Conservation (phyloP, 768 basidiomycete genomes). For the Ramaria rubella region DNA sequence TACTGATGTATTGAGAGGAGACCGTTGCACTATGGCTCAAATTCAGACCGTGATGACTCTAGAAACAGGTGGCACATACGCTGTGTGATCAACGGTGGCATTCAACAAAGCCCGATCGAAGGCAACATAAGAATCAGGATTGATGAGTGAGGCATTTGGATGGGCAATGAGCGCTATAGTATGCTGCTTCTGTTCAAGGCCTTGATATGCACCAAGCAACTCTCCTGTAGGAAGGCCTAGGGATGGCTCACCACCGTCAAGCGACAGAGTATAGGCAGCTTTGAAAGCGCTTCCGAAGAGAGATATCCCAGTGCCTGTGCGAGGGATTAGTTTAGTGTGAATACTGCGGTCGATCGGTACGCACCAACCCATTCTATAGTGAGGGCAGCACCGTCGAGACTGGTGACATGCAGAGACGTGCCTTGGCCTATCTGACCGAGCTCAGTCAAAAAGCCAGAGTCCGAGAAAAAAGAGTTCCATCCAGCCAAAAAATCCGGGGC, state of each 20-base stretch:
- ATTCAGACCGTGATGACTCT: constrained; percentile 11
- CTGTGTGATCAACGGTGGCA: constrained; percentile 25
- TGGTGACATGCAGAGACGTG: constrained; percentile 57
- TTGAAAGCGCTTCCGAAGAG: constrained; percentile 7
- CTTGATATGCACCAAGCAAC: not conserved
- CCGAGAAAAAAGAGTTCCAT: constrained; percentile 61
- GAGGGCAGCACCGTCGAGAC: constrained; percentile 48
- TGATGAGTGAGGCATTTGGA: constrained; percentile 28
- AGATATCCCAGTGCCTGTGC: constrained; percentile 11
- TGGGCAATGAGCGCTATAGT: constrained; percentile 45
- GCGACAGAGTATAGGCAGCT: not conserved
- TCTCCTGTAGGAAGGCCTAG: not conserved
- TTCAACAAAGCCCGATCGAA: constrained; percentile 55
- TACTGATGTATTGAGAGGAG: constrained; percentile 34
- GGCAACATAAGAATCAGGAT: constrained; percentile 31
- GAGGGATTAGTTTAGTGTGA: constrained; percentile 5
- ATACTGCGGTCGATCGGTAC: constrained; percentile 17
- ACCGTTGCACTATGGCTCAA: constrained; percentile 29
- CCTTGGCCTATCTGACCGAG: constrained; percentile 46
- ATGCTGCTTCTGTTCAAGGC: constrained; percentile 32
- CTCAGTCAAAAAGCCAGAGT: constrained; percentile 40
- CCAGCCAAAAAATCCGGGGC: constrained; percentile 44
- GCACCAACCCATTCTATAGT: constrained; percentile 57
- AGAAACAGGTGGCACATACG: constrained; percentile 24
- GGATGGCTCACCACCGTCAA: not conserved